These are phyloP conservation scores for Sporothrix dimorphospora DNA, from an alignment of 2,329 filamentous ascomycete genomes.

Conservation along the genomic window DNA sequence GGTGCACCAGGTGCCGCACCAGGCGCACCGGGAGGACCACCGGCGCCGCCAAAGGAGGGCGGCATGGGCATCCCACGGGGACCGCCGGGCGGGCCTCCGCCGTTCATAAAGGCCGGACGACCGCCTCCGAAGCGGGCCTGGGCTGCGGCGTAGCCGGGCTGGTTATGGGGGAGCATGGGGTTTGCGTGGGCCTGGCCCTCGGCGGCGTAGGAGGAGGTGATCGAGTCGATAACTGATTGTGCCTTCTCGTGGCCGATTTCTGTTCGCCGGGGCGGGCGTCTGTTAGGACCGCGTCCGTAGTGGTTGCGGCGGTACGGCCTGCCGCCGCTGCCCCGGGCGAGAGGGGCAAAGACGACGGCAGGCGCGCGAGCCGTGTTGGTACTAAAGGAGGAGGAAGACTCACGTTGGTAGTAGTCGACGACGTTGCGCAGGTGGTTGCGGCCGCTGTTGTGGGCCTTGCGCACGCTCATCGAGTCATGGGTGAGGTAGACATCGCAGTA, in stretches of 20 bases:
- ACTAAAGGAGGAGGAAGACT: slow-evolving; percentile 36
- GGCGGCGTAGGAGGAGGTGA: slow-evolving; percentile 89
- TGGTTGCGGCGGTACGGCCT: not conserved
- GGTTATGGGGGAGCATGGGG: slow-evolving; percentile 76
- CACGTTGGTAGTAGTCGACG: slow-evolving; percentile 96
- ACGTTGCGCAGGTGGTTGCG: slow-evolving; percentile 97
- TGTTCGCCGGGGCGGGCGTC: slow-evolving; percentile 42
- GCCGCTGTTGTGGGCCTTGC: slow-evolving; percentile 96
- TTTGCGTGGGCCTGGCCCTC: slow-evolving; percentile 88
- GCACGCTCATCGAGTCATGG: slow-evolving; percentile 99
- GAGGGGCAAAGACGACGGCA: not conserved
- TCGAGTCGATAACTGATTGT: slow-evolving; percentile 96
- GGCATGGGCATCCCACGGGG: slow-evolving; percentile 55
- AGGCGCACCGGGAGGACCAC: not conserved
- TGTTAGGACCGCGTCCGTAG: slow-evolving; percentile 10
- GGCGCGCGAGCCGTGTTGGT: not conserved
- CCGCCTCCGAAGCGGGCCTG: slow-evolving; percentile 40
- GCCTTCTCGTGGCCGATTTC: slow-evolving; percentile 99
- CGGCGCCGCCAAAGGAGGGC: slow-evolving; percentile 44
- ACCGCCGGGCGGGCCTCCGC: slow-evolving; percentile 29
- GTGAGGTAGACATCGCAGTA: slow-evolving; percentile 99
- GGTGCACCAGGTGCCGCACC: slow-evolving; percentile 60
- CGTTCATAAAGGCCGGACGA: slow-evolving; percentile 28
- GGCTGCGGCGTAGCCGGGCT: slow-evolving; percentile 53
- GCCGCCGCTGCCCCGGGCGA: not conserved